Percentiles rank a stretch among this genome's conserved stretches.
These are phyloP conservation scores for Gossypium australe DNA, from an alignment of 345 rosid species.

Conservation along the genomic window DNA sequence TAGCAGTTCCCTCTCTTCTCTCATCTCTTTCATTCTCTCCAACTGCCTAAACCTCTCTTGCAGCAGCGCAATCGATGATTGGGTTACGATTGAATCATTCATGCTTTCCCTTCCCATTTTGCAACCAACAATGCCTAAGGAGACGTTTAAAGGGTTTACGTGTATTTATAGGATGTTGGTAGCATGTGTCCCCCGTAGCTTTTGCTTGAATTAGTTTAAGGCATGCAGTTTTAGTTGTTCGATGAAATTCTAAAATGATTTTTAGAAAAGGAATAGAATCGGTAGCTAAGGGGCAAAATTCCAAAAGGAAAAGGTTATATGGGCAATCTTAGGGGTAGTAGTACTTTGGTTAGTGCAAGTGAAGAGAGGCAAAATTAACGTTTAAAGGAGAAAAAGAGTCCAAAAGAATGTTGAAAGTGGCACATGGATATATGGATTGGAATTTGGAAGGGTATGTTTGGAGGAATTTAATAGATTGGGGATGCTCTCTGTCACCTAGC, in stretches of 20 bases:
- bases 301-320: conserved; percentile 51
- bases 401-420: conserved; percentile 55
- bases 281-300: conserved; percentile 43
- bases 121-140: not conserved
- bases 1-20: conserved; percentile 52
- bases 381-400: conserved; percentile 33
- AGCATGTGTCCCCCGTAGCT: not conserved
- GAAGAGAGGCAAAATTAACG: conserved; percentile 33
- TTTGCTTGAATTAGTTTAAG: conserved; percentile 29
- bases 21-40: conserved; percentile 55
- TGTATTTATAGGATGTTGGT: conserved; percentile 24
- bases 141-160: conserved; percentile 8
- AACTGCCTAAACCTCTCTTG: conserved; percentile 72
- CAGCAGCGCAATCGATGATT: conserved; percentile 61
- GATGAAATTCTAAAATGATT: conserved; percentile 38
- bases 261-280: conserved; percentile 40
- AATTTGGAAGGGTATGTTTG: conserved; percentile 53
- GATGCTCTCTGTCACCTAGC: conserved; percentile 12
- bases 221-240: conserved; percentile 29
- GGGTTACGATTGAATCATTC: conserved; percentile 36
- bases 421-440: conserved; percentile 46
- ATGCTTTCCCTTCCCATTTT: conserved; percentile 37
- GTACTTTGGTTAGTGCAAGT: conserved; percentile 31
- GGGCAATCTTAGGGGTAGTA: conserved; percentile 49
- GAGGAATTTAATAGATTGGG: conserved; percentile 45